phyloP scores from a whole-genome alignment of 805 yeast species.

The Metschnikowia noctiluminum region DNA sequence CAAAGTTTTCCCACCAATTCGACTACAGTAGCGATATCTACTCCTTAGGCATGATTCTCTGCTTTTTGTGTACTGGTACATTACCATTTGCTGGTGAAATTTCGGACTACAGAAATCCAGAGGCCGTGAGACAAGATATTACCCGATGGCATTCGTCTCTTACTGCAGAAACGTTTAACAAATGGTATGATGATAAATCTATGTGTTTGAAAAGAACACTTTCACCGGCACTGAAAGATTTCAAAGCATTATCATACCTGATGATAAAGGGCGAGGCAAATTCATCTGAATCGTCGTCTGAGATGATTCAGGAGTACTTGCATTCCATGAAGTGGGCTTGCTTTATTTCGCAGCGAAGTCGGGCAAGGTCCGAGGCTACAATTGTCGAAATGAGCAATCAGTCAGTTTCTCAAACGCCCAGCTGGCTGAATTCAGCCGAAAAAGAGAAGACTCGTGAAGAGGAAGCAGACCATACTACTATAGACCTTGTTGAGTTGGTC shows the following conservation, averaged over 20 bases:
- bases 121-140: slow-evolving; percentile 24
- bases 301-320: slow-evolving; percentile 21
- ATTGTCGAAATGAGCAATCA: slow-evolving; percentile 8
- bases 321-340: slow-evolving; percentile 21
- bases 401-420: neutral
- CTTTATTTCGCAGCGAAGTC: slow-evolving; percentile 10
- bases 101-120: slow-evolving; percentile 25
- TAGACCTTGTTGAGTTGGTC: slow-evolving; percentile 1
- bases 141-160: slow-evolving; percentile 29
- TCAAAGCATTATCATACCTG: slow-evolving; percentile 24
- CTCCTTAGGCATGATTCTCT: slow-evolving; percentile 79
- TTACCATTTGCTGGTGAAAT: slow-evolving; percentile 49
- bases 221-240: slow-evolving; percentile 11
- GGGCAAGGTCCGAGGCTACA: slow-evolving; percentile 20
- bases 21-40: slow-evolving; percentile 74
- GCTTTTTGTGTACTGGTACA: slow-evolving; percentile 66
- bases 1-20: slow-evolving; percentile 50
- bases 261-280: slow-evolving; percentile 30
- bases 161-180: slow-evolving; percentile 18
- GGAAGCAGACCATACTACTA: neutral
- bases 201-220: neutral
- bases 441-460: neutral
- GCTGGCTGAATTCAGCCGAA: neutral
- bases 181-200: slow-evolving; percentile 24
- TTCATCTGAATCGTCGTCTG: slow-evolving; percentile 6